A percentile compares a stretch with the other conserved stretches of the same genome.
These are phyloP conservation scores for Tritrichomonas musculus DNA, from an alignment of 208 protist species.

Conservation along the genomic window DNA sequence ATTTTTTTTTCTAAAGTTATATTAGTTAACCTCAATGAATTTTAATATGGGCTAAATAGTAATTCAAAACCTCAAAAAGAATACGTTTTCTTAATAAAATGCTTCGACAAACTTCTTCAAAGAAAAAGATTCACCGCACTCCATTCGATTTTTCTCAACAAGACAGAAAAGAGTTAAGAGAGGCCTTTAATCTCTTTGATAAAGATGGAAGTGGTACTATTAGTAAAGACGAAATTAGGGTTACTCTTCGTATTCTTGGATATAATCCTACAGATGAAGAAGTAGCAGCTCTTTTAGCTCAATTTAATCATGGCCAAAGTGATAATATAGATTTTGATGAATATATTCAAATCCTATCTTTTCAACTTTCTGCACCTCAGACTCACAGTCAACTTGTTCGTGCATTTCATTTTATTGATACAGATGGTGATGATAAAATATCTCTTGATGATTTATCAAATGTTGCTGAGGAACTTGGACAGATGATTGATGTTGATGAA, in stretches of 20 bases:
- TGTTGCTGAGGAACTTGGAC: neutral
- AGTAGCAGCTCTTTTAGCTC: neutral
- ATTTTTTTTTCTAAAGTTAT: no score
- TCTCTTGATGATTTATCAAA: neutral
- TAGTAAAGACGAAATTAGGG: neutral
- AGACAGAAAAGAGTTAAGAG: neutral
- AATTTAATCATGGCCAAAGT: neutral
- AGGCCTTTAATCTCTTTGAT: conserved; percentile 22
- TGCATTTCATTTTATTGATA: neutral
- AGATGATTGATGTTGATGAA: neutral
- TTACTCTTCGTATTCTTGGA: neutral
- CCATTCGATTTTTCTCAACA: neutral
- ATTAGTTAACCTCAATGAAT: no score
- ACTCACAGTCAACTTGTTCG: neutral
- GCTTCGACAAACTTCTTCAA: no score
- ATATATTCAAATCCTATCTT: neutral
- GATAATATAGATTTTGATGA: conserved; percentile 11
- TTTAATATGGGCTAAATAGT: no score
- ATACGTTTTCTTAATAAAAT: no score
- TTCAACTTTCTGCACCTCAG: neutral
- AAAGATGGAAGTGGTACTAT: conserved; percentile 20
- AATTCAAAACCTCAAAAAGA: no score
- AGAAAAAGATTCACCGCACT: no score
- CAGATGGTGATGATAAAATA: neutral
- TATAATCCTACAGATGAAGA: conserved; percentile 22